Conservation (phyloP, 805 yeast genomes). For the Schwanniomyces vanrijiae region DNA sequence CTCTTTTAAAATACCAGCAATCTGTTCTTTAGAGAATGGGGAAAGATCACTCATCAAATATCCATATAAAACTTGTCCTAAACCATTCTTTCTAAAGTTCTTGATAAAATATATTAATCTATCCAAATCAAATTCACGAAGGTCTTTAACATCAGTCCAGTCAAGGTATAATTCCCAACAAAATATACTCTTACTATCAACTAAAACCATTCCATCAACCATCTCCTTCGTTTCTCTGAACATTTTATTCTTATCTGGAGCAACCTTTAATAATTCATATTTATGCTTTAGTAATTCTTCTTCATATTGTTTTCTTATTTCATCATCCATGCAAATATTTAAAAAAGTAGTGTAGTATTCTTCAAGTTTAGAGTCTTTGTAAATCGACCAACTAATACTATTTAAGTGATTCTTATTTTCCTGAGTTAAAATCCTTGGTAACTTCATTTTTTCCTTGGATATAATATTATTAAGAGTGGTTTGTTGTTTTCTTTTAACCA, state of each 20-base stretch:
- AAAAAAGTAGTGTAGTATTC: constrained; percentile 54
- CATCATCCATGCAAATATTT: constrained; percentile 61
- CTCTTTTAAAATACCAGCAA: constrained; percentile 18
- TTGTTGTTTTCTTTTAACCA: constrained; percentile 41
- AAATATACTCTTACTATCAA: constrained; percentile 56
- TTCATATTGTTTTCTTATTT: constrained; percentile 56
- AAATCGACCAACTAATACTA: constrained; percentile 46
- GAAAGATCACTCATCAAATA: constrained; percentile 69
- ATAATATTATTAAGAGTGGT: constrained; percentile 37
- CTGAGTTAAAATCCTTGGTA: constrained; percentile 42
- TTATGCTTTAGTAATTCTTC: constrained; percentile 57
- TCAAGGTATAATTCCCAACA: constrained; percentile 79
- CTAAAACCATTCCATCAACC: constrained; percentile 71
- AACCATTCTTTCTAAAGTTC: constrained; percentile 58
- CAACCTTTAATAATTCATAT: constrained; percentile 50
- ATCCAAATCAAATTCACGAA: constrained; percentile 47
- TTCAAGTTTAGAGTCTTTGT: constrained; percentile 52
- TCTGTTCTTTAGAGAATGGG: constrained; percentile 45
- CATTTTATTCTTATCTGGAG: constrained; percentile 49
- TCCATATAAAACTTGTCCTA: constrained; percentile 62
- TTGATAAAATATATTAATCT: constrained; percentile 52
- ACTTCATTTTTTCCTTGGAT: constrained; percentile 49
- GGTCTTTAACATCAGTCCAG: constrained; percentile 59
- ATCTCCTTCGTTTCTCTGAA: constrained; percentile 49
- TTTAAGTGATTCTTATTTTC: constrained; percentile 40